These are phyloP conservation scores for Zymoseptoria ardabiliae DNA, from an alignment of 2,329 filamentous ascomycete species.

Conservation along the genomic window DNA sequence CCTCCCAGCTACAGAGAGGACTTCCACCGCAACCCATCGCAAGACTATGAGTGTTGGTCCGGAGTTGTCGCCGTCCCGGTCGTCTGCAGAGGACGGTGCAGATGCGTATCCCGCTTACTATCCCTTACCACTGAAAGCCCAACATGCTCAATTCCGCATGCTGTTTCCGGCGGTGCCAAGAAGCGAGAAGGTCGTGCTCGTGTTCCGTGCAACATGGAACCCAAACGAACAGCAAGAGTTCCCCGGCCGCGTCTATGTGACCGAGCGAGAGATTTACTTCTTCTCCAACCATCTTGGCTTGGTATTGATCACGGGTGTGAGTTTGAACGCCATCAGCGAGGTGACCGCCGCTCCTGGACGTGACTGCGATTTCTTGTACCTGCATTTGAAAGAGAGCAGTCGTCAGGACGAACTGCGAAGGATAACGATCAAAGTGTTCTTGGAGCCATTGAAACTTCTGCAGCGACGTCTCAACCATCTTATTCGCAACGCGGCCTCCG, in stretches of 20 bases:
- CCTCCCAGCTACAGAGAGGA: constrained; percentile 3
- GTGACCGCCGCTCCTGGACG: constrained; percentile 83
- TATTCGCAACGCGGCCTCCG: constrained; percentile 69
- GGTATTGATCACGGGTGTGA: constrained; percentile 72
- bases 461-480: constrained; percentile 79
- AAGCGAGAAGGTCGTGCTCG: constrained; percentile 77
- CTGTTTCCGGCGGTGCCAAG: constrained; percentile 74
- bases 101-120: constrained; percentile 68
- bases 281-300: constrained; percentile 93
- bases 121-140: constrained; percentile 62
- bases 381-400: constrained; percentile 61
- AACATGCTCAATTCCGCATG: constrained; percentile 88
- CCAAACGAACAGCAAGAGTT: constrained; percentile 70
- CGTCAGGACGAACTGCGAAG: constrained; percentile 59
- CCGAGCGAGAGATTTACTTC: constrained; percentile 82
- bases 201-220: constrained; percentile 89
- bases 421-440: constrained; percentile 84
- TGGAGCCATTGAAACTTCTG: constrained; percentile 77
- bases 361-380: constrained; percentile 86
- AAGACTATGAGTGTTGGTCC: constrained; percentile 26
- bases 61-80: constrained; percentile 9
- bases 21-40: constrained; percentile 17
- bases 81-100: constrained; percentile 17
- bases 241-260: constrained; percentile 80
- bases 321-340: constrained; percentile 70